These are phyloP conservation scores for Rhynchosporium agropyri DNA, from an alignment of 2,329 filamentous ascomycete species.

Conservation along the genomic window DNA sequence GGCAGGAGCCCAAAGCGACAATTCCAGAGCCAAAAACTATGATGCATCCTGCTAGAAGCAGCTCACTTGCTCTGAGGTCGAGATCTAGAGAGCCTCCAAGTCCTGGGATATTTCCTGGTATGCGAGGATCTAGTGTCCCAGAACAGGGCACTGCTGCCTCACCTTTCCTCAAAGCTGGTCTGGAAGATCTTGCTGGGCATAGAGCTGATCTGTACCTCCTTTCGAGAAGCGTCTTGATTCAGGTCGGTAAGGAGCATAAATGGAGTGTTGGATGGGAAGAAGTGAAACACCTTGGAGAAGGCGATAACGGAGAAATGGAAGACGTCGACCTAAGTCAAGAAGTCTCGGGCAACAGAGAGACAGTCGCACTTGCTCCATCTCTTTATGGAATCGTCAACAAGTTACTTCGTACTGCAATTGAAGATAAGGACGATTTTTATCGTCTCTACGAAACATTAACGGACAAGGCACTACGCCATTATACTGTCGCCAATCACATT, in stretches of 20 bases:
- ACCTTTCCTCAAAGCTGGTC: slow-evolving; percentile 61
- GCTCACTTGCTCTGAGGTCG: slow-evolving; percentile 57
- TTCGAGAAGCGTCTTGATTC: slow-evolving; percentile 77
- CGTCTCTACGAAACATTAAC: slow-evolving; percentile 75
- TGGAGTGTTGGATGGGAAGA: slow-evolving; percentile 79
- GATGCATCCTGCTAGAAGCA: slow-evolving; percentile 67
- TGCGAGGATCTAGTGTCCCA: slow-evolving; percentile 45
- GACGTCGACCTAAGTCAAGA: slow-evolving; percentile 56
- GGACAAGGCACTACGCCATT: slow-evolving; percentile 80
- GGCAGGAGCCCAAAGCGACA: slow-evolving; percentile 61
- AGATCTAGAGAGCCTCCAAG: slow-evolving; percentile 51
- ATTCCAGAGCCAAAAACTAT: slow-evolving; percentile 71
- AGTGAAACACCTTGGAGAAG: slow-evolving; percentile 50
- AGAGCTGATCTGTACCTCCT: slow-evolving; percentile 81
- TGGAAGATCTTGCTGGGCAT: slow-evolving; percentile 80
- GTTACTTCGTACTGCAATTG: slow-evolving; percentile 62
- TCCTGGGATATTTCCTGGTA: slow-evolving; percentile 56
- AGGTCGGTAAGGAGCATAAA: slow-evolving; percentile 68
- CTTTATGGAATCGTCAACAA: slow-evolving; percentile 55
- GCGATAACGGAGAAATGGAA: slow-evolving; percentile 50
- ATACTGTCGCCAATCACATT: slow-evolving; percentile 74
- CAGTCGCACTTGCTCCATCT: slow-evolving; percentile 27
- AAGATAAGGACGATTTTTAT: slow-evolving; percentile 66
- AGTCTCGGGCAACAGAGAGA: slow-evolving; percentile 2
- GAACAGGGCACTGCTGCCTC: slow-evolving; percentile 47